Base-by-base conservation (phyloP, 1,139 yeast species). In the Meyerozyma smithsonii region DNA sequence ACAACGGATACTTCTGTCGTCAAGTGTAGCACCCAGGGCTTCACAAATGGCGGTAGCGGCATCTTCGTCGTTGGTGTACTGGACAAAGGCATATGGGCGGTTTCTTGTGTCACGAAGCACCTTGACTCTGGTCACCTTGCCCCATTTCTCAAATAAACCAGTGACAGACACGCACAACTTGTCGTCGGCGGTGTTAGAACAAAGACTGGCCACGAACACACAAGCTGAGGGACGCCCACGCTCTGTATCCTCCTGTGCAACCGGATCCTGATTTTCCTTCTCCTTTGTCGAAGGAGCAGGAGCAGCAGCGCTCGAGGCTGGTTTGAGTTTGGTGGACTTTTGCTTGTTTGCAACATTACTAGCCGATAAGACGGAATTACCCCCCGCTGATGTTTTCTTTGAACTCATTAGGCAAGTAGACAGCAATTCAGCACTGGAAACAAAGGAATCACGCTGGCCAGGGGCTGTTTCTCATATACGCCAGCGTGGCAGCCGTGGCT, bases 41-140 rank as follows among this genome's bases (percentile, higher is more conserved):
- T 72, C 67, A 32, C 60, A 61, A 39, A 89, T 73, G 1, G 97
- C 97, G 4, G 48, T 57, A 41, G 72, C 70, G 8, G 95, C 90
- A 47, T 85, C 94, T 5, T 64, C 66, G 45, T 84, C 95, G 41
- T 68, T 79, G 11, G 79, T 68, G 57, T 84, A 88, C 61, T 90
- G 97, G 34, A 89, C 96, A 70, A 90, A 90, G 0, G 97, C 96
- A 59, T 90, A 90, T 0, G 97, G 97, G 33, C 96, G 73, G 56
- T 85, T 84, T 24, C 79, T 69, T 15, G 84, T 78, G 62, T 90
- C 97, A 40, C 96, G 71, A 46, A 89, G 72, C 3, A 89, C 96
- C 54, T 90, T 89, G n/a, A 87, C 95, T 15, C 84, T 66, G 6
- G 79, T 68, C 35, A 85, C 65, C 26, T 71, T 64, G 10, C 96